Evolutionary conservation across 129 eudicot species (phyloP).

Genomic region (Saussurea involucrata): DNA sequence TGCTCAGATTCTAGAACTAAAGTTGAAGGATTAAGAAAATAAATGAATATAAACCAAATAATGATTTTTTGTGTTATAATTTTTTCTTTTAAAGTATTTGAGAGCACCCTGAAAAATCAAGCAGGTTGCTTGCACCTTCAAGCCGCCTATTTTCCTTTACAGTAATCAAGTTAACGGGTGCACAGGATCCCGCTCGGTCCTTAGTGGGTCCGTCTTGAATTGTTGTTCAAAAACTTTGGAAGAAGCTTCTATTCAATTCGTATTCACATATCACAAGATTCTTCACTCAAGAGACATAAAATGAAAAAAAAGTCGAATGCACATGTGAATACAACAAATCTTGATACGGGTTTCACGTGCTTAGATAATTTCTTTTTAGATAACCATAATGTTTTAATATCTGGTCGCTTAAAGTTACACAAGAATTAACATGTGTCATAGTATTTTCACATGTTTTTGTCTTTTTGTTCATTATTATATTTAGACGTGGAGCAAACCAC

Average conservation of each 20-base stretch:
- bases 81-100: no score
- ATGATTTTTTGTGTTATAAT: no score
- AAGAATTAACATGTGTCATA: neutral
- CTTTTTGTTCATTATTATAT: neutral
- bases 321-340: neutral
- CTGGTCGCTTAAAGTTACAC: neutral
- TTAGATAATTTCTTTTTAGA: neutral
- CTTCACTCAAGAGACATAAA: neutral
- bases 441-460: neutral
- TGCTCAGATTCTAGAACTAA: no score
- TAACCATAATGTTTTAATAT: neutral
- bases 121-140: no score
- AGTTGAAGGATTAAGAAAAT: no score
- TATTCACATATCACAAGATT: neutral
- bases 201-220: no score
- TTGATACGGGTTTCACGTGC: neutral
- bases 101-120: no score
- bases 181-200: no score
- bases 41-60: no score
- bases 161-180: no score
- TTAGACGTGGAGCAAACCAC: neutral
- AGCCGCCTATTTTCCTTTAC: no score
- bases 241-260: neutral
- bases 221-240: neutral
- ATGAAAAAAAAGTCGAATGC: neutral